phyloP scores from a whole-genome alignment of 2,329 filamentous ascomycete genomes.

The Colletotrichum incanum region DNA sequence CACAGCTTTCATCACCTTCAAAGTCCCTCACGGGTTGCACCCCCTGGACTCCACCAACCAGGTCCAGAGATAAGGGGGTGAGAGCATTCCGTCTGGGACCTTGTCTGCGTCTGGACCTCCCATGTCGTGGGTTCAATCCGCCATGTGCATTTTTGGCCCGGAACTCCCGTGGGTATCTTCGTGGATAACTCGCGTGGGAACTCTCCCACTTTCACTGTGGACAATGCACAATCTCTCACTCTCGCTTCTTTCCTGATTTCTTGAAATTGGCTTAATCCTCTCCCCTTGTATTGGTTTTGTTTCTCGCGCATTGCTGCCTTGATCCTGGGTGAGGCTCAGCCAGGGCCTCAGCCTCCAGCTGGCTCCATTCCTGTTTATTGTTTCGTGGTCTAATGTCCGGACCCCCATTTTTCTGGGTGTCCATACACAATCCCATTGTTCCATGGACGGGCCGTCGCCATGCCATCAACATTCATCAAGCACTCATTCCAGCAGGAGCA shows the following conservation, averaged over 20 bases:
- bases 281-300: slow-evolving; percentile 9
- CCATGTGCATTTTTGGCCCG: background rate
- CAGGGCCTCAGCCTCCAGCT: background rate
- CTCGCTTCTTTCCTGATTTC: slow-evolving; percentile 22
- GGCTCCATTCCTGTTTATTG: background rate
- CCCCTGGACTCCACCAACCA: background rate
- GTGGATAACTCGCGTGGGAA: background rate
- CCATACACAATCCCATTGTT: slow-evolving; percentile 8
- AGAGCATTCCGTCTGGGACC: background rate
- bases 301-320: slow-evolving; percentile 17
- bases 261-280: background rate
- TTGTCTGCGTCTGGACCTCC: background rate
- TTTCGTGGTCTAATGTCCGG: background rate
- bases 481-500: slow-evolving; percentile 5
- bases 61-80: background rate
- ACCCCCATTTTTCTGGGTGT: background rate
- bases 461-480: background rate
- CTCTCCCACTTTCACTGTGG: slow-evolving; percentile 1
- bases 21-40: background rate
- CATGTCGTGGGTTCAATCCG: background rate
- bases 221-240: slow-evolving; percentile 10
- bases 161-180: background rate
- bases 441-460: background rate
- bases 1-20: background rate
- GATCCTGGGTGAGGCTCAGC: background rate